Evolutionary conservation across 78 protist genomes (phyloP).

Genomic region (Bodo saltans): DNA sequence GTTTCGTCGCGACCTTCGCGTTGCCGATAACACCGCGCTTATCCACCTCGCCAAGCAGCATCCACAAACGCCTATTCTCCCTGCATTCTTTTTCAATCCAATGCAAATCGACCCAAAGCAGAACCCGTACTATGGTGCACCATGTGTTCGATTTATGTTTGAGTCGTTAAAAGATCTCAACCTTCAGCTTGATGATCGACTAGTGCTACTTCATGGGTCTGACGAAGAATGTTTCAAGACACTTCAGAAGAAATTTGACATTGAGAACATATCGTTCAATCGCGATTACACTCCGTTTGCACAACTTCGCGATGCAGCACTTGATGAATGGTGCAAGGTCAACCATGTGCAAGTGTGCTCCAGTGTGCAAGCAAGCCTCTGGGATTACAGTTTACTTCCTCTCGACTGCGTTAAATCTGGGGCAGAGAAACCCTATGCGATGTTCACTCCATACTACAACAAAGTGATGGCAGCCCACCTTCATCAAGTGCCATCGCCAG

Average conservation of each 20-base stretch:
- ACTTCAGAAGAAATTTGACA: no score
- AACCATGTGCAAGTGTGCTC: neutral
- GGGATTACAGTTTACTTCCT: neutral
- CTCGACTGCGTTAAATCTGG: neutral
- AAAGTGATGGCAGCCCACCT: neutral
- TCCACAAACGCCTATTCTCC: neutral
- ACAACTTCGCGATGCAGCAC: neutral
- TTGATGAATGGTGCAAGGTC: neutral
- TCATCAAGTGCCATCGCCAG: no score
- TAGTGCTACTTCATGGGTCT: no score
- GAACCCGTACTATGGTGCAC: neutral
- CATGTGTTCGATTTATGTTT: neutral
- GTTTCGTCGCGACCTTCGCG: neutral
- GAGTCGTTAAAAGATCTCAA: neutral
- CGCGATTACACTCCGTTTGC: neutral
- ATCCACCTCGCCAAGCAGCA: neutral
- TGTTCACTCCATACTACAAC: slow-evolving; percentile 6
- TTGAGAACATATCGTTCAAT: no score
- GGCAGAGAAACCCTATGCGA: neutral
- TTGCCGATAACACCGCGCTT: neutral
- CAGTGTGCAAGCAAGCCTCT: no score
- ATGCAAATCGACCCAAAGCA: neutral
- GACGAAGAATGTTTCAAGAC: no score
- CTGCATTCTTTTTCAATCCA: neutral
- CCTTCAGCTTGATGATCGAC: neutral